phyloP scores from a whole-genome alignment of 805 yeast species.

The Tetrapisispora namnaoensis region DNA sequence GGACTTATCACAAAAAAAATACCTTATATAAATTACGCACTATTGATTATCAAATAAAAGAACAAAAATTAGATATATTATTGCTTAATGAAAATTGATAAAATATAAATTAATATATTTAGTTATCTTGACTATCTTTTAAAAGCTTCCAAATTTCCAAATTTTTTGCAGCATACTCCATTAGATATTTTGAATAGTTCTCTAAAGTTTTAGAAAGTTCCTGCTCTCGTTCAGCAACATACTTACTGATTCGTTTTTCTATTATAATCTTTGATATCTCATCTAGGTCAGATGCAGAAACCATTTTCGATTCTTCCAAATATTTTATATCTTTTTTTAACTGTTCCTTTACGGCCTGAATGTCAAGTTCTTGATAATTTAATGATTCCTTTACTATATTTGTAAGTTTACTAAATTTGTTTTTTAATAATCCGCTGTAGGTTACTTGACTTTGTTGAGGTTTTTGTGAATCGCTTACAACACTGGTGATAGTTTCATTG shows the following conservation, averaged over 20 bases:
- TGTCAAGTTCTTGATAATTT: conserved; percentile 25
- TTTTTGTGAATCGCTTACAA: conserved; percentile 3
- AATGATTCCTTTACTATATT: conserved; percentile 26
- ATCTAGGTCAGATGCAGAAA: conserved; percentile 26
- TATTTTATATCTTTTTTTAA: conserved; percentile 19
- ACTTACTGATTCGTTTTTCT: conserved; percentile 26
- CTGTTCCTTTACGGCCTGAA: conserved; percentile 11
- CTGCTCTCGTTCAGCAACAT: conserved; percentile 15
- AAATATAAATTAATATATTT: background rate
- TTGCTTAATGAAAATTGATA: background rate
- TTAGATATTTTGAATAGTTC: conserved; percentile 23
- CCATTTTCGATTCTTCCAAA: conserved; percentile 15
- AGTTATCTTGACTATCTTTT: conserved; percentile 5
- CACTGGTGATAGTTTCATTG: conserved; percentile 3
- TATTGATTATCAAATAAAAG: too few relatives aligned
- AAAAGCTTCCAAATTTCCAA: conserved; percentile 23
- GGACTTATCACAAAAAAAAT: too few relatives aligned
- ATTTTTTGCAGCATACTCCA: conserved; percentile 22
- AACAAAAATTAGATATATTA: too few relatives aligned
- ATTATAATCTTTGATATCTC: conserved; percentile 24
- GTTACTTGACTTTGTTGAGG: conserved; percentile 7
- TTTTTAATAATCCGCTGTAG: conserved; percentile 22
- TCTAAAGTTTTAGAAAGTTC: conserved; percentile 19
- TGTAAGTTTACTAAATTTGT: conserved; percentile 24
- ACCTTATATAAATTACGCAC: too few relatives aligned